Evolutionary conservation across 176 grass and related monocot species (phyloP).

Genomic region (Carex parvula): DNA sequence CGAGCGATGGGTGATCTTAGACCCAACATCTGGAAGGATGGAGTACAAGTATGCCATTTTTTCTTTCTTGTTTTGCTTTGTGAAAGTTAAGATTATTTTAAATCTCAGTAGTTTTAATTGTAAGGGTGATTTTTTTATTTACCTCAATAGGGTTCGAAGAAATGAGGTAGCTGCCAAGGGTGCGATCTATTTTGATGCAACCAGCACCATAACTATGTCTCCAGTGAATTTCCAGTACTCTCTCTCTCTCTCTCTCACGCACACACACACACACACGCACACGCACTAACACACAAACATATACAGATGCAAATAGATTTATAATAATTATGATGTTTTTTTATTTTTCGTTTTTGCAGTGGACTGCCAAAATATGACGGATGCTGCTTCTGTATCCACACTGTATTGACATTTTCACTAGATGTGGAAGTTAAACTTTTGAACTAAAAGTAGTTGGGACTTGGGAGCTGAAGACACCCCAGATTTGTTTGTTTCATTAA

Average conservation of each 20-base stretch:
- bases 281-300: not conserved
- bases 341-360: constrained; percentile 40
- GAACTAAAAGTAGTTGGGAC: constrained; percentile 2
- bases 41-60: constrained; percentile 85
- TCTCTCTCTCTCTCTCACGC: constrained; percentile 7
- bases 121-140: constrained; percentile 22
- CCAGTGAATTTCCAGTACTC: constrained; percentile 95
- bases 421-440: not conserved
- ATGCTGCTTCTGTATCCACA: constrained; percentile 98
- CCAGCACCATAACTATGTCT: constrained; percentile 89
- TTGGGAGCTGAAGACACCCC: not conserved
- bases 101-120: not conserved
- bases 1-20: constrained; percentile 88
- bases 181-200: constrained; percentile 78
- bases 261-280: not conserved
- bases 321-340: constrained; percentile 17
- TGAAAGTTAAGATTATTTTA: constrained; percentile 6
- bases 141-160: constrained; percentile 51
- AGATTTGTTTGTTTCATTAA: not conserved
- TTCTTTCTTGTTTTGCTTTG: not conserved
- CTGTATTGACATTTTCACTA: not conserved
- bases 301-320: not conserved
- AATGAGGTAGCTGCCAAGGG: constrained; percentile 77
- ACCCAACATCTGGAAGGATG: constrained; percentile 94
- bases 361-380: constrained; percentile 90